Percentiles rank a stretch among this genome's conserved stretches.
Evolutionary conservation across 2,329 filamentous ascomycete species (phyloP).

Genomic region (Karstenula rhodostoma): DNA sequence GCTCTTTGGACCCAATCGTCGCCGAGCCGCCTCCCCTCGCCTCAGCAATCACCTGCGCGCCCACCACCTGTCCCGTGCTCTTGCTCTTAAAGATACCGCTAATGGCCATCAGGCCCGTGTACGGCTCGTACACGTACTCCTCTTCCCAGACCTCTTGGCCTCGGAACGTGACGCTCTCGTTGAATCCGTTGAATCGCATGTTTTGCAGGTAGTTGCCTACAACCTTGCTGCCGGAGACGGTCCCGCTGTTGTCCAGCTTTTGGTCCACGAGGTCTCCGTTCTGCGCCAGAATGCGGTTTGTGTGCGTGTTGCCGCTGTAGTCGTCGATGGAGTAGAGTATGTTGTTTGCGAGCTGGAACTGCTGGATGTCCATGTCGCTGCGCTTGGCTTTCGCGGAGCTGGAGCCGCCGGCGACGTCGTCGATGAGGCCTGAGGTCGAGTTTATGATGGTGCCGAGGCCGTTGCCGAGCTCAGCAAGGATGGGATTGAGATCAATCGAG

Average conservation of each 20-base stretch:
- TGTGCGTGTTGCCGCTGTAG: constrained; percentile 62
- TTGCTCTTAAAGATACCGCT: constrained; percentile 61
- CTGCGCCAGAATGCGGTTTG: constrained; percentile 65
- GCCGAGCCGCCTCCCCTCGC: constrained; percentile 61
- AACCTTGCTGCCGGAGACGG: constrained; percentile 52
- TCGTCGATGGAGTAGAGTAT: constrained; percentile 69
- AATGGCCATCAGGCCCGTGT: constrained; percentile 55
- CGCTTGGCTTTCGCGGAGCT: constrained; percentile 32
- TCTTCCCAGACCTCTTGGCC: constrained; percentile 59
- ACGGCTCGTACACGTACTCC: constrained; percentile 64
- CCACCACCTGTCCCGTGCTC: constrained; percentile 57
- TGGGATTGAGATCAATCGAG: constrained; percentile 68
- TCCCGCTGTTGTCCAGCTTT: constrained; percentile 62
- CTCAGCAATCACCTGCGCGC: constrained; percentile 62
- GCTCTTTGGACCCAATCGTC: constrained; percentile 54
- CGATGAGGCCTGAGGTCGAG: constrained; percentile 38
- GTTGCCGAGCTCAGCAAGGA: constrained; percentile 64
- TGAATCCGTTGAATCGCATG: constrained; percentile 65
- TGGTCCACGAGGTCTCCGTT: constrained; percentile 64
- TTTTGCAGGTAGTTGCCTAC: constrained; percentile 61
- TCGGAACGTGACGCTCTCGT: constrained; percentile 48
- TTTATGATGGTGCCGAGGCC: constrained; percentile 60
- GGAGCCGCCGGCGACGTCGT: constrained; percentile 32
- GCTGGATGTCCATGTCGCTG: constrained; percentile 36
- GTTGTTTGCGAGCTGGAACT: constrained; percentile 63